These are phyloP conservation scores for Xerocomellus dryophilus DNA, from an alignment of 768 basidiomycete genomes.

Conservation along the genomic window DNA sequence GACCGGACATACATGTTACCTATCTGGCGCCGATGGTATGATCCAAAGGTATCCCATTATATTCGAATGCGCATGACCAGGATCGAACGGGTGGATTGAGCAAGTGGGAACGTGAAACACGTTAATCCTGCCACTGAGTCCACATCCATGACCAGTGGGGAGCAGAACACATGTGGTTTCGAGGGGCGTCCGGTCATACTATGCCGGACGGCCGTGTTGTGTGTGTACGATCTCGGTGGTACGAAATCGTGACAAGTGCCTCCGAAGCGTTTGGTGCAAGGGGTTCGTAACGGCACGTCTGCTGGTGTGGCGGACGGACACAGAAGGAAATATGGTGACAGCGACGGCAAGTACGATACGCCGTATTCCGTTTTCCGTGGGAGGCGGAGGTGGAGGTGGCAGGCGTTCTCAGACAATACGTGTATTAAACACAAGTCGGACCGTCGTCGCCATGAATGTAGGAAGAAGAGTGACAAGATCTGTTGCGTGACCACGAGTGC, in stretches of 20 bases:
- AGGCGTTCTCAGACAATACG: too few species aligned
- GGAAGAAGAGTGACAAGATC: neutral
- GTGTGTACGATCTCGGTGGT: neutral
- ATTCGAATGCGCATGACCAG: neutral
- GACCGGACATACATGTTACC: neutral
- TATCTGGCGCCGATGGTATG: neutral
- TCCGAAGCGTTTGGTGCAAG: neutral
- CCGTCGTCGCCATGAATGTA: too few species aligned
- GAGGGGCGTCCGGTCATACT: neutral
- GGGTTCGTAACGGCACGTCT: neutral
- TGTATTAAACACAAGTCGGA: too few species aligned
- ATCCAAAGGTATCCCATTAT: neutral
- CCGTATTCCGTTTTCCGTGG: neutral
- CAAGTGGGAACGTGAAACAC: neutral
- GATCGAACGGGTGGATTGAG: neutral
- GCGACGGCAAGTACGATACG: neutral
- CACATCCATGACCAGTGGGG: neutral
- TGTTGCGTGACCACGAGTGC: neutral
- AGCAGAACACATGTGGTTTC: neutral
- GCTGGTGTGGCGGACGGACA: neutral
- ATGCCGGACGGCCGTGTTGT: neutral
- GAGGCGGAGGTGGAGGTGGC: neutral
- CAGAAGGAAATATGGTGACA: too few species aligned
- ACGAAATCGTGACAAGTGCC: neutral
- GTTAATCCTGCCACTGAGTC: neutral